Percentiles rank a stretch among this genome's conserved stretches.
These are phyloP conservation scores for Angophora floribunda DNA, from an alignment of 345 rosid genomes.

Conservation along the genomic window DNA sequence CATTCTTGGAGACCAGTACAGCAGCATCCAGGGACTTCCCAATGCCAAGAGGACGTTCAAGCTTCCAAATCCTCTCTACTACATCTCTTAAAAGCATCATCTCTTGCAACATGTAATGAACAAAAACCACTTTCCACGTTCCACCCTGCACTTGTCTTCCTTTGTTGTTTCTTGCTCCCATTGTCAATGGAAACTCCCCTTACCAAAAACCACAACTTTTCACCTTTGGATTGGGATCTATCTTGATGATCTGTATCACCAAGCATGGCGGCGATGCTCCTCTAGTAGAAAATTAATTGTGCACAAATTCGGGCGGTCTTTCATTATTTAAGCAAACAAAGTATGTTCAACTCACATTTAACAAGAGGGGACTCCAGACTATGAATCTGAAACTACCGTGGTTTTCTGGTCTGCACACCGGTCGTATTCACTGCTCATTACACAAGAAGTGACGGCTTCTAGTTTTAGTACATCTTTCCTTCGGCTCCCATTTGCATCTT, in stretches of 20 bases:
- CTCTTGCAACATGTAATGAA: not conserved
- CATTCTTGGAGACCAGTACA: constrained; percentile 75
- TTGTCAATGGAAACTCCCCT: not conserved
- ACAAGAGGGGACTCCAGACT: not conserved
- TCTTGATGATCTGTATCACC: not conserved
- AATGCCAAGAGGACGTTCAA: constrained; percentile 67
- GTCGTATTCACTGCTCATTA: not conserved
- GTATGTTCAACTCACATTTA: not conserved
- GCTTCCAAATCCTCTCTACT: constrained; percentile 81
- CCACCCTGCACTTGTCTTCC: not conserved
- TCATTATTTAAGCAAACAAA: not conserved
- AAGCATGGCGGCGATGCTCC: not conserved
- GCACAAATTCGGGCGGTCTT: not conserved
- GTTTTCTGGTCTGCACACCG: not conserved
- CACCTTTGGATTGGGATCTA: not conserved
- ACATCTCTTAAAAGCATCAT: constrained; percentile 14
- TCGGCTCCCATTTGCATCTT: constrained; percentile 27
- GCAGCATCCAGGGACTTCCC: constrained; percentile 65
- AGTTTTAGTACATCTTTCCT: constrained; percentile 16
- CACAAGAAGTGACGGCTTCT: not conserved
- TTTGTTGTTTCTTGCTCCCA: not conserved
- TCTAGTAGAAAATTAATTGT: not conserved
- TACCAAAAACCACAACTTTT: not conserved
- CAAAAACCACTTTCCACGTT: not conserved
- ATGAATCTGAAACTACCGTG: not conserved